phyloP scores from a whole-genome alignment of 1,139 yeast genomes.

The Hansenula sp. region DNA sequence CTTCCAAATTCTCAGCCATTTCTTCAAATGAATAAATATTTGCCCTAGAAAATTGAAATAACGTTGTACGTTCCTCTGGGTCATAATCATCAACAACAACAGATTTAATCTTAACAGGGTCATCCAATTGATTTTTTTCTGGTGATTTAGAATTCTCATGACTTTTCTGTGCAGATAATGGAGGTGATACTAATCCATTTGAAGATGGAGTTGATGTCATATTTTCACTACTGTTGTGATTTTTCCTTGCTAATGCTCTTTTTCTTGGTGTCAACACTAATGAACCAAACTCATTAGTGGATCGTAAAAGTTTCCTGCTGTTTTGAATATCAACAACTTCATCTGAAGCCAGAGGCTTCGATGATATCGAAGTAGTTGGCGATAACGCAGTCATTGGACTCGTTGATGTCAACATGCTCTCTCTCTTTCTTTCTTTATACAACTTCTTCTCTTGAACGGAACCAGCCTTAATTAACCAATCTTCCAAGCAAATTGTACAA shows the following conservation, averaged over 20 bases:
- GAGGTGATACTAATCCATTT: constrained; percentile 1
- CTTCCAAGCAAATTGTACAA: neutral
- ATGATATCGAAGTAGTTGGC: neutral
- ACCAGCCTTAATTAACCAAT: too few species aligned
- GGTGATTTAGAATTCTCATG: neutral
- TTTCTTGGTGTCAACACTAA: constrained; percentile 16
- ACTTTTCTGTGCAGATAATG: neutral
- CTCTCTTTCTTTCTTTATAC: neutral
- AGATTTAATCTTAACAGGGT: neutral
- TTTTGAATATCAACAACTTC: constrained; percentile 13
- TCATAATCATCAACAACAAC: neutral
- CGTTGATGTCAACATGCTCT: constrained; percentile 1
- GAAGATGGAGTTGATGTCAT: constrained; percentile 1
- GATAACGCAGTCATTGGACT: neutral
- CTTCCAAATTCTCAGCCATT: constrained; percentile 18
- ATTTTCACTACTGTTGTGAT: neutral
- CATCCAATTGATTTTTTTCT: neutral
- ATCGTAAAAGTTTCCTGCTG: constrained; percentile 11
- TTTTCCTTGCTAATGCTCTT: constrained; percentile 14
- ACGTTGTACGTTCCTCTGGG: constrained; percentile 5
- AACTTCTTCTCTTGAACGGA: too few species aligned
- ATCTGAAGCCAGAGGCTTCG: neutral
- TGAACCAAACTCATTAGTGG: constrained; percentile 8
- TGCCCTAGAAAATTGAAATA: constrained; percentile 36
- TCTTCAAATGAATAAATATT: constrained; percentile 43